Evolutionary conservation across 2,329 filamentous ascomycete species (phyloP).

Genomic region (Piedraia hortae): DNA sequence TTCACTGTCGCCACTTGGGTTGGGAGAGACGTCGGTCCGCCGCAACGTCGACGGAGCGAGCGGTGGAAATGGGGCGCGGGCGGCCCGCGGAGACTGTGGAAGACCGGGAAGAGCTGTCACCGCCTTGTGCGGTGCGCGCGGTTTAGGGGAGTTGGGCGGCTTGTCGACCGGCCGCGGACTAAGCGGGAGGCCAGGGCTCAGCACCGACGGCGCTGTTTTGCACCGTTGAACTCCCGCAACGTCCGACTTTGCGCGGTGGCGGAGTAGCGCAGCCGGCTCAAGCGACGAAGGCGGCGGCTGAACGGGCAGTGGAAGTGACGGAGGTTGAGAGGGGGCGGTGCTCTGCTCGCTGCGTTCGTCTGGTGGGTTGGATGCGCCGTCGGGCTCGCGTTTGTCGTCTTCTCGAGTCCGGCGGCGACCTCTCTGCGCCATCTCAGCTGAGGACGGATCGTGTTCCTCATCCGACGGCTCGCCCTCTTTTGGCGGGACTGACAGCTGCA

Average conservation of each 20-base stretch:
- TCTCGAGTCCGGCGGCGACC: conserved; percentile 64
- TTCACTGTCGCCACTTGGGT: conserved; percentile 7
- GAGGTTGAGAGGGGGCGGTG: conserved; percentile 1
- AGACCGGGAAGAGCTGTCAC: conserved; percentile 34
- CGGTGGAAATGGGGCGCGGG: conserved; percentile 49
- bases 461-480: conserved; percentile 31
- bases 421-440: conserved; percentile 17
- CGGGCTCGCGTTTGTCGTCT: conserved; percentile 59
- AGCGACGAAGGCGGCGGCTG: conserved; percentile 1
- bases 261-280: conserved; percentile 8
- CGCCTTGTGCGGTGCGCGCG: conserved; percentile 27
- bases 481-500: conserved; percentile 40
- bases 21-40: no score
- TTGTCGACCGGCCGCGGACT: conserved; percentile 34
- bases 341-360: conserved; percentile 1
- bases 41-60: no score
- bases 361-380: conserved; percentile 12
- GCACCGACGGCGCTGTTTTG: conserved; percentile 19
- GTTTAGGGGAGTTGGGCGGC: conserved; percentile 30
- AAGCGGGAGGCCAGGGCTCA: conserved; percentile 35
- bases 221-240: conserved; percentile 6
- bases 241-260: conserved; percentile 8
- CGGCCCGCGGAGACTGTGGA: conserved; percentile 43
- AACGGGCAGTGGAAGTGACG: conserved; percentile 2
- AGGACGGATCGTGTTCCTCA: conserved; percentile 50